Conservation (phyloP, 2,329 filamentous ascomycete genomes). For the Aquanectria penicillioides region DNA sequence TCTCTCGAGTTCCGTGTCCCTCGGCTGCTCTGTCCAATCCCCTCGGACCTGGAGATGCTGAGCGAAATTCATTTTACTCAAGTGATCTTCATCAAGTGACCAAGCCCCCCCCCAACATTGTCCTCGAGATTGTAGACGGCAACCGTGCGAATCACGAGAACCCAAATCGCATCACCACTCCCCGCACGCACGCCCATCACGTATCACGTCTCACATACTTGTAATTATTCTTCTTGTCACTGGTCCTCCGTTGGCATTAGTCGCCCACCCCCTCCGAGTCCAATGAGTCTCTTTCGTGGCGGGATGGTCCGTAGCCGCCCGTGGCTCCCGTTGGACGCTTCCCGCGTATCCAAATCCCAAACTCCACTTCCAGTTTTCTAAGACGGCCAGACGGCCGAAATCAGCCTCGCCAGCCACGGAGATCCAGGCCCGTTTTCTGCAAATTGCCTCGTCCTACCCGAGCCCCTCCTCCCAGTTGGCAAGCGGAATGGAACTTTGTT, state of each 20-base stretch:
- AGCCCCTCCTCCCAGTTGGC: too few relatives aligned
- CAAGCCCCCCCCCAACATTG: too few relatives aligned
- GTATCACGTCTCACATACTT: background rate
- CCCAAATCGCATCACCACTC: background rate
- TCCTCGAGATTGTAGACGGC: background rate
- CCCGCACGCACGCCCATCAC: background rate
- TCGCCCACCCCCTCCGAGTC: background rate
- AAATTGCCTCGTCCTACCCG: background rate
- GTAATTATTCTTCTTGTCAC: too few relatives aligned
- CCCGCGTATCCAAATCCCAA: background rate
- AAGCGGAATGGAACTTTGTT: too few relatives aligned
- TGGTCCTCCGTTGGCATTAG: background rate
- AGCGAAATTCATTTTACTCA: background rate
- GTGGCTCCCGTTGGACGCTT: constrained; percentile 9
- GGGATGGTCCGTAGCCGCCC: constrained; percentile 16
- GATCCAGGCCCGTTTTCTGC: too few relatives aligned
- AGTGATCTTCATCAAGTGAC: constrained; percentile 12
- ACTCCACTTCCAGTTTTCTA: too few relatives aligned
- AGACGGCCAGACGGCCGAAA: background rate
- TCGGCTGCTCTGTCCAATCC: constrained; percentile 14
- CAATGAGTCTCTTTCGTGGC: constrained; percentile 1
- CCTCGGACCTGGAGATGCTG: background rate
- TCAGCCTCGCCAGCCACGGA: background rate
- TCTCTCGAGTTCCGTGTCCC: background rate
- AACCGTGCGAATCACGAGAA: constrained; percentile 5